Evolutionary conservation across 495 filamentous ascomycete genomes (phyloP), one percentile per base, ranked within the genome.

Genomic region (Aspergillus ostianus): DNA sequence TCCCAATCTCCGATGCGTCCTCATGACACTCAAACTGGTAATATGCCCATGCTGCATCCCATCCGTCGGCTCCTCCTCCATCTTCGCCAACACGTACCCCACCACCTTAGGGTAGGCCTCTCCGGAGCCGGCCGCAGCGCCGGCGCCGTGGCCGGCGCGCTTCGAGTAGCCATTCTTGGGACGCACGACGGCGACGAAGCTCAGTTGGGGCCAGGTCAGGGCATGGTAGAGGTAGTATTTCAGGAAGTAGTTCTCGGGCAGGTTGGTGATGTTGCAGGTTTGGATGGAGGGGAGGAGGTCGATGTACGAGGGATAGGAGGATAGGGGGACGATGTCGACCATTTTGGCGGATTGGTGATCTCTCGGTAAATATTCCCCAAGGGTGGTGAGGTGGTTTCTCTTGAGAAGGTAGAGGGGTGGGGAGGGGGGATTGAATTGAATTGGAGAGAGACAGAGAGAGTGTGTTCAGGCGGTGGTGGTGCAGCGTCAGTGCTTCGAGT

Each of bases 181-280:
- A 17, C 92, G 86, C 73, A 98, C 93, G 66, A 98, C 93, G 55
- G 94, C 94, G 30, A 98, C 94, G 75, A 91, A 98, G 67, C 88
- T 93, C 53, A 98, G 86, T 72, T 97, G 93, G 9, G 94, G 94
- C 94, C 94, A 98, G 53, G 91, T 94, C 55, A 97, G 85, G 7
- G 94, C 94, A 76, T 98, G 94, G 85, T 98, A 98, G 67, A 98
- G 90, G 83, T 98, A 98, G 83, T 98, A 98, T 84, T 98, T 98
- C 77, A 95, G 86, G 76, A 97, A 98, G 84, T 98, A 98, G 82
- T 98, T 98, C 78, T 98, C 94, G 66, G 94, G 94, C 29, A 98
- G 83, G 79, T 98, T 98, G 70, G 96, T 96, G 73, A 98, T 91
- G 80, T 98, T 98, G 65, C 94, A 92, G 76, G 92, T 90, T 80